Conservation (phyloP, 768 basidiomycete genomes). For the Trametes sanguinea region DNA sequence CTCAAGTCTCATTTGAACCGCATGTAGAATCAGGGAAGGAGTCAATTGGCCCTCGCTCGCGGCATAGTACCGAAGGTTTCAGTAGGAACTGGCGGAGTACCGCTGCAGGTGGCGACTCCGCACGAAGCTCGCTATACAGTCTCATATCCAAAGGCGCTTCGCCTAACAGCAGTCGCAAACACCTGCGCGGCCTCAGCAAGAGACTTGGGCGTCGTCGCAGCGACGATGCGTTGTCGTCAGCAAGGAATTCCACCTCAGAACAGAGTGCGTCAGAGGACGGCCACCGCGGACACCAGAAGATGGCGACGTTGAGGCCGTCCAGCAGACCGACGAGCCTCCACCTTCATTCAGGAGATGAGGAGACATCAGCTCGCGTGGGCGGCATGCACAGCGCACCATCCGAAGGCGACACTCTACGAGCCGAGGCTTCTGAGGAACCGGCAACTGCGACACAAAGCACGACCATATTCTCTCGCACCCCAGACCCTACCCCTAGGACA, state of each 20-base stretch:
- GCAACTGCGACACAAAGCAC: constrained; percentile 17
- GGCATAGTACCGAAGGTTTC: constrained; percentile 44
- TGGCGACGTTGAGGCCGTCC: constrained; percentile 5
- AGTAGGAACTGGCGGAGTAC: constrained; percentile 23
- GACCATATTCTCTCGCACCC: constrained; percentile 3
- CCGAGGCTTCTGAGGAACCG: not conserved
- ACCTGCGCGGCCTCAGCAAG: constrained; percentile 41
- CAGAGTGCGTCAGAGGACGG: constrained; percentile 29
- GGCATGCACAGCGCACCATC: not conserved
- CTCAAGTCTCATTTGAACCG: constrained; percentile 60
- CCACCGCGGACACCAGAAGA: constrained; percentile 21
- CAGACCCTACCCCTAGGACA: not conserved
- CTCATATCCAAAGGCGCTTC: constrained; percentile 42
- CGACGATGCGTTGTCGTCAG: constrained; percentile 51
- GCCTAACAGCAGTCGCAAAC: constrained; percentile 46
- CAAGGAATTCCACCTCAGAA: constrained; percentile 49
- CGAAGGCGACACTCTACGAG: not conserved
- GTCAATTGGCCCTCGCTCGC: constrained; percentile 48
- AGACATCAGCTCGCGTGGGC: not conserved
- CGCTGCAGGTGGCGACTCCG: constrained; percentile 27
- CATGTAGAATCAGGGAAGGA: constrained; percentile 46
- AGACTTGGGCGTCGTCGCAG: constrained; percentile 42
- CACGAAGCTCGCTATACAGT: constrained; percentile 39
- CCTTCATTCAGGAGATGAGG: constrained; percentile 8
- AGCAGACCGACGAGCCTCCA: constrained; percentile 24